A percentile compares a stretch with the other conserved stretches of the same genome.
Evolutionary conservation across 805 yeast species (phyloP).

Genomic region (Nakazawaea molendinolei): DNA sequence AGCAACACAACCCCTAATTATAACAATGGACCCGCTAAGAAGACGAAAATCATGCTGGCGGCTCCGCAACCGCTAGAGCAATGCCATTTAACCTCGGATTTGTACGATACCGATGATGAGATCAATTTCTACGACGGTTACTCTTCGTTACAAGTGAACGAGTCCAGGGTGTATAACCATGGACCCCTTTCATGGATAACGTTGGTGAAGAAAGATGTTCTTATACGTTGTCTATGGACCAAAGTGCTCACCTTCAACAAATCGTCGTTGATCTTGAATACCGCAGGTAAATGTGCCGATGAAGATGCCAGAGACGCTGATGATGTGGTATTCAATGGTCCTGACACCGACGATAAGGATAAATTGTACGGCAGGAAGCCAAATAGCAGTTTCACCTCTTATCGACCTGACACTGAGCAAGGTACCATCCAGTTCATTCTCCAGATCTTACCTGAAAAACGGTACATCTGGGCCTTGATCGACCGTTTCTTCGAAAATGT

Average conservation of each 20-base stretch:
- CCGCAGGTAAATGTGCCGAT: neutral
- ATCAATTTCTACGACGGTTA: conserved; percentile 37
- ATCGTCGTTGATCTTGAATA: conserved; percentile 5
- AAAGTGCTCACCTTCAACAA: conserved; percentile 5
- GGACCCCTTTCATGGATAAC: conserved; percentile 51
- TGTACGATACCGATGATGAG: conserved; percentile 27
- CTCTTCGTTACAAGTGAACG: conserved; percentile 34
- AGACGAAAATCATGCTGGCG: too few species aligned
- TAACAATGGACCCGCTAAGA: too few species aligned
- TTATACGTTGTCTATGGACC: conserved; percentile 28
- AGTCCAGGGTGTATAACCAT: conserved; percentile 36
- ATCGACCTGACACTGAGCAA: conserved; percentile 17
- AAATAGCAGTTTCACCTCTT: neutral
- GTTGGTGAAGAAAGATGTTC: conserved; percentile 39
- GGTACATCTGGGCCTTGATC: conserved; percentile 33
- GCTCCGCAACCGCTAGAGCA: too few species aligned
- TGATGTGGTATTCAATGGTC: neutral
- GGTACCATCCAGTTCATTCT: conserved; percentile 24
- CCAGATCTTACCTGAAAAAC: conserved; percentile 29
- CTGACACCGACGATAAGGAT: neutral
- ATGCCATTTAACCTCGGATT: too few species aligned
- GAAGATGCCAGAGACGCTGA: conserved; percentile 10
- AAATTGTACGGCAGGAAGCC: neutral
- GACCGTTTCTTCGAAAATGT: conserved; percentile 34
- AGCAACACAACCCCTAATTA: too few species aligned